Conservation (phyloP, 306 rosid genomes). For the Prunus padus region DNA sequence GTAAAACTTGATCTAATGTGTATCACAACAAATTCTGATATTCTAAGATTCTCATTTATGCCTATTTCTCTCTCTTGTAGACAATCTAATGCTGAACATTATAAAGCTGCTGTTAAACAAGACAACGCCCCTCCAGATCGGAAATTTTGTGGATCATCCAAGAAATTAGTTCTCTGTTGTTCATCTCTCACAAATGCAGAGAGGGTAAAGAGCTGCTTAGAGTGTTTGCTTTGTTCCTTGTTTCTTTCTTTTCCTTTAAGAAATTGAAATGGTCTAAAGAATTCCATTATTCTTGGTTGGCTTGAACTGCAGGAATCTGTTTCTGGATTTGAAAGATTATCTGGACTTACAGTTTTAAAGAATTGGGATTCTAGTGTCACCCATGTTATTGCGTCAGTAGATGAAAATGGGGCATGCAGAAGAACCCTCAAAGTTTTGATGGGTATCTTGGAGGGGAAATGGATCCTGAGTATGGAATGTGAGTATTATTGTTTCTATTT, state of each 20-base stretch:
- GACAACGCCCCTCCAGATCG: constrained; percentile 26
- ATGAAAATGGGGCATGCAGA: constrained; percentile 81
- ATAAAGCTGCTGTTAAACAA: constrained; percentile 31
- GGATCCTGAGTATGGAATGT: constrained; percentile 80
- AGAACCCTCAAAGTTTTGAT: constrained; percentile 87
- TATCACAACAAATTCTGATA: not conserved
- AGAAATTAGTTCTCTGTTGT: constrained; percentile 78
- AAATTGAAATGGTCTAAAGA: not conserved
- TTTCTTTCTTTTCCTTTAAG: not conserved
- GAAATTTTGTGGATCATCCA: constrained; percentile 42
- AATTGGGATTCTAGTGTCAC: constrained; percentile 83
- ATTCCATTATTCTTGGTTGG: constrained; percentile 19
- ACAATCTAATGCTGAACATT: constrained; percentile 13
- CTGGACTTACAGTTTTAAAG: constrained; percentile 59
- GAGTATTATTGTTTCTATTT: constrained; percentile 26
- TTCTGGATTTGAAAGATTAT: constrained; percentile 60
- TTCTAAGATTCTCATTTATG: constrained; percentile 17
- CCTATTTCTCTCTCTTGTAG: constrained; percentile 27
- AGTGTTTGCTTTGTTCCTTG: not conserved
- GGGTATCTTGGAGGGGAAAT: constrained; percentile 91
- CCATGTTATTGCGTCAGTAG: constrained; percentile 80
- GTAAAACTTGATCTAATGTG: not conserved
- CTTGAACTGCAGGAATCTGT: constrained; percentile 56
- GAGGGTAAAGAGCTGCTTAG: constrained; percentile 52
- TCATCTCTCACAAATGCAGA: constrained; percentile 76